phyloP scores from a whole-genome alignment of 371 early-diverging fungal genomes.

The Lichtheimia ramosa region DNA sequence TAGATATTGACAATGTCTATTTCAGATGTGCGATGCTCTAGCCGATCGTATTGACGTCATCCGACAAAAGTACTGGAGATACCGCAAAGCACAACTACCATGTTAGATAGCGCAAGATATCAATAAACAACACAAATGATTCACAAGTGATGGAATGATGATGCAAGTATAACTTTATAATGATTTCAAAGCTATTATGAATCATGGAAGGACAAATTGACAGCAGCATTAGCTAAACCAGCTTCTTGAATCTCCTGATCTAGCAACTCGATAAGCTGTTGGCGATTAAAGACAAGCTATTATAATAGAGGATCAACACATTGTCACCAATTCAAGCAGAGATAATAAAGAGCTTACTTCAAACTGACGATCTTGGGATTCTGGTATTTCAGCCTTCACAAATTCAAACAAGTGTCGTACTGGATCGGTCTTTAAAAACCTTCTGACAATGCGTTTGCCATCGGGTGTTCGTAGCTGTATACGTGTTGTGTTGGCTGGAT shows the following conservation, averaged over 20 bases:
- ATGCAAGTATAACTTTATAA: no score
- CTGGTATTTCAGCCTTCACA: slow-evolving; percentile 64
- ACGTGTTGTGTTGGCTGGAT: slow-evolving; percentile 58
- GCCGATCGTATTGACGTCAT: slow-evolving; percentile 66
- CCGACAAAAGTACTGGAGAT: slow-evolving; percentile 76
- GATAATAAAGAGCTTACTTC: slow-evolving; percentile 53
- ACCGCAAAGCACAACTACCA: slow-evolving; percentile 51
- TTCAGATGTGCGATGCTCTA: slow-evolving; percentile 55
- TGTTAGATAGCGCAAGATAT: no score
- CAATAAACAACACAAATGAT: no score
- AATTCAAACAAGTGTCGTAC: slow-evolving; percentile 70
- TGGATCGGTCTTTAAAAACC: slow-evolving; percentile 64
- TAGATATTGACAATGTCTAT: not conserved
- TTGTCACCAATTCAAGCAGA: not conserved
- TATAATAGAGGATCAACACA: not conserved
- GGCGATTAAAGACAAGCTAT: slow-evolving; percentile 64
- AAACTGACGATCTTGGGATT: slow-evolving; percentile 62
- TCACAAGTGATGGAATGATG: no score
- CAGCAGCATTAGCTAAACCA: slow-evolving; percentile 65
- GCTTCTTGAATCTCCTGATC: slow-evolving; percentile 68
- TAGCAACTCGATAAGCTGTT: slow-evolving; percentile 57
- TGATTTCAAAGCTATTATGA: no score
- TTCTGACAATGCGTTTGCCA: slow-evolving; percentile 64
- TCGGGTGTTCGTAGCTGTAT: slow-evolving; percentile 73
- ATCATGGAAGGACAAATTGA: slow-evolving; percentile 39